Percentiles rank a stretch among this genome's conserved stretches.
phyloP scores from a whole-genome alignment of 2,329 filamentous ascomycete species.

The Paracoccidioides lutzii region DNA sequence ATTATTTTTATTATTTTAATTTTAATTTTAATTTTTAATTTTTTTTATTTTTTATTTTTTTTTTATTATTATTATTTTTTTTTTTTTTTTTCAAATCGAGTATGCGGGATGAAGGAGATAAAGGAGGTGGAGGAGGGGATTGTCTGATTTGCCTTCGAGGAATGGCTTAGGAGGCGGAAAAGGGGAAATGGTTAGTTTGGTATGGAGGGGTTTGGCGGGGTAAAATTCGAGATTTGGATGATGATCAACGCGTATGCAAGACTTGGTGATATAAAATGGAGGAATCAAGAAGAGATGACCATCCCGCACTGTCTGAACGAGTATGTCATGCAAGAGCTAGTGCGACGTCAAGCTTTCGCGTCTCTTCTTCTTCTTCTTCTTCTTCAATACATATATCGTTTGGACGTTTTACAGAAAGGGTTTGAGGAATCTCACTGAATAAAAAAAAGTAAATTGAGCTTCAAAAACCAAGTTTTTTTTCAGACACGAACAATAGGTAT shows the following conservation, averaged over 20 bases:
- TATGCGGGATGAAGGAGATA: neutral
- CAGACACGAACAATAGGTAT: neutral
- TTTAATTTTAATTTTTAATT: neutral
- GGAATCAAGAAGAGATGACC: too few species aligned
- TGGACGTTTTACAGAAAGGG: too few species aligned
- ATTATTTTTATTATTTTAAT: too few species aligned
- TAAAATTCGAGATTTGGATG: too few species aligned
- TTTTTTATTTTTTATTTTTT: neutral
- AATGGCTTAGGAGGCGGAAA: neutral
- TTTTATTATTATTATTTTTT: neutral
- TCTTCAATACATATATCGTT: too few species aligned
- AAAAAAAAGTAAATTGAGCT: neutral
- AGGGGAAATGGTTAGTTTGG: neutral
- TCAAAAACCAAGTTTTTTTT: neutral
- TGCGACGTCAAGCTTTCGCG: too few species aligned
- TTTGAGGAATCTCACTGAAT: neutral
- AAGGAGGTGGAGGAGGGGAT: neutral
- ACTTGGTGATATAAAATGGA: too few species aligned
- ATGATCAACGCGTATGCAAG: too few species aligned
- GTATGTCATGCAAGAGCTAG: too few species aligned
- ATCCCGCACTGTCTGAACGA: too few species aligned
- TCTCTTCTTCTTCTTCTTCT: too few species aligned
- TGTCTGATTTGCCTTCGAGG: neutral
- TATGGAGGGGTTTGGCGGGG: neutral
- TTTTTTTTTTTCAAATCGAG: neutral